Conservation (phyloP, 805 yeast genomes). For the Geotrichum ghanense region DNA sequence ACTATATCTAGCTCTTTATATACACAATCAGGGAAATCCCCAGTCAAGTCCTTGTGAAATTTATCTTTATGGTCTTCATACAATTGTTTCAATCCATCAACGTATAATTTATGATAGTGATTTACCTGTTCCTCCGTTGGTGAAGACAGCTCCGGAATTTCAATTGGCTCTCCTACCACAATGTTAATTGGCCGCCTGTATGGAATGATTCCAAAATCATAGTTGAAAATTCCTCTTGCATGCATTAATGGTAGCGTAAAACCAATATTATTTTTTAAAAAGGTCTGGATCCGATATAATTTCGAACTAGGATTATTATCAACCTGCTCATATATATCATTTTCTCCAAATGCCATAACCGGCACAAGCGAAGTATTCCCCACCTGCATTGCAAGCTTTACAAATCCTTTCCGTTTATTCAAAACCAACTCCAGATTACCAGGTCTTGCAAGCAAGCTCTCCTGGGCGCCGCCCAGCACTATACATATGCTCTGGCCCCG, state of each 20-base stretch:
- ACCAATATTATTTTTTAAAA: conserved; percentile 61
- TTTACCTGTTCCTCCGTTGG: conserved; percentile 44
- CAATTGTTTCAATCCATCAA: conserved; percentile 47
- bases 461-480: conserved; percentile 95
- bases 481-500: conserved; percentile 70
- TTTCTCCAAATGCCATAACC: conserved; percentile 85
- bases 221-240: conserved; percentile 86
- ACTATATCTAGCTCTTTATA: neutral
- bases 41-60: conserved; percentile 8
- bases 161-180: conserved; percentile 61
- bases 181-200: conserved; percentile 70
- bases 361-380: conserved; percentile 81
- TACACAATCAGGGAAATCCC: conserved; percentile 1
- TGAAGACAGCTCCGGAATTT: conserved; percentile 37
- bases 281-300: conserved; percentile 49
- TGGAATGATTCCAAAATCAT: conserved; percentile 86
- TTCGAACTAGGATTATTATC: conserved; percentile 33
- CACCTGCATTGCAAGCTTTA: conserved; percentile 69
- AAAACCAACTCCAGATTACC: conserved; percentile 57
- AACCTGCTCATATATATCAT: conserved; percentile 43
- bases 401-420: conserved; percentile 74
- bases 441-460: conserved; percentile 57
- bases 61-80: conserved; percentile 55
- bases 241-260: conserved; percentile 87
- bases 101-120: conserved; percentile 61